Percentiles rank a stretch among this genome's conserved stretches.
phyloP scores from a whole-genome alignment of 2,329 filamentous ascomycete genomes.

The Incumbomyces lentus region DNA sequence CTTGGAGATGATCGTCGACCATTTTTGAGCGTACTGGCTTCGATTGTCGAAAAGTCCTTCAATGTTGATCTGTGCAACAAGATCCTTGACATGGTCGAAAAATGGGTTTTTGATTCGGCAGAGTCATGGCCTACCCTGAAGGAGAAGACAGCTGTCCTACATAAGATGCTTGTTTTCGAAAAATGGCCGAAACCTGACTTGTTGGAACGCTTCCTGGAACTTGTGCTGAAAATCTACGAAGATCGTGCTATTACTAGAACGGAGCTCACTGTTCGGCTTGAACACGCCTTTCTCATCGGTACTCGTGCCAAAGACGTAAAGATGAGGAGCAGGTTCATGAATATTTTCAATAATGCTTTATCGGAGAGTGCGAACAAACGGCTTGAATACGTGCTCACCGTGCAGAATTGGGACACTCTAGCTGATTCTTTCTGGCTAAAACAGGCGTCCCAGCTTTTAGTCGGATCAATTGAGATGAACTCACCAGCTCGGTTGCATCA shows the following conservation, averaged over 20 bases:
- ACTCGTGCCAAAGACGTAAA: constrained; percentile 87
- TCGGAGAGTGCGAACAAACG: constrained; percentile 86
- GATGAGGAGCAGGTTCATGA: constrained; percentile 94
- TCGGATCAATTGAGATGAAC: constrained; percentile 82
- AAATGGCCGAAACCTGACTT: constrained; percentile 71
- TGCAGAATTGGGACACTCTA: constrained; percentile 95
- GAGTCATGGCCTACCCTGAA: constrained; percentile 96
- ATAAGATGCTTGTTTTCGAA: constrained; percentile 97
- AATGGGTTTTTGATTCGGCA: constrained; percentile 90
- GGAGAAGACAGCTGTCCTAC: constrained; percentile 96
- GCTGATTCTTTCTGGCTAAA: constrained; percentile 94
- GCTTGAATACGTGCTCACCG: constrained; percentile 75
- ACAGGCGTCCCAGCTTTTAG: constrained; percentile 84
- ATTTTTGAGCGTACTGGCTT: constrained; percentile 89
- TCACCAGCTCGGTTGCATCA: constrained; percentile 64
- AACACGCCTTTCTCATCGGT: constrained; percentile 95
- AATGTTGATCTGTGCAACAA: constrained; percentile 81
- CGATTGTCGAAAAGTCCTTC: constrained; percentile 87
- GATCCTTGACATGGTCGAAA: constrained; percentile 85
- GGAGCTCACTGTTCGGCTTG: constrained; percentile 90
- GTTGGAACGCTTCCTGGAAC: constrained; percentile 83
- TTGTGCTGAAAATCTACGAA: constrained; percentile 97
- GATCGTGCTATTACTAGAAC: constrained; percentile 91
- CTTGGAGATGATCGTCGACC: constrained; percentile 83
- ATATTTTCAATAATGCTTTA: constrained; percentile 87